Evolutionary conservation across 257 asterid genomes (phyloP), one percentile per base, ranked within the genome.

Genomic region (Verbascum thapsus): DNA sequence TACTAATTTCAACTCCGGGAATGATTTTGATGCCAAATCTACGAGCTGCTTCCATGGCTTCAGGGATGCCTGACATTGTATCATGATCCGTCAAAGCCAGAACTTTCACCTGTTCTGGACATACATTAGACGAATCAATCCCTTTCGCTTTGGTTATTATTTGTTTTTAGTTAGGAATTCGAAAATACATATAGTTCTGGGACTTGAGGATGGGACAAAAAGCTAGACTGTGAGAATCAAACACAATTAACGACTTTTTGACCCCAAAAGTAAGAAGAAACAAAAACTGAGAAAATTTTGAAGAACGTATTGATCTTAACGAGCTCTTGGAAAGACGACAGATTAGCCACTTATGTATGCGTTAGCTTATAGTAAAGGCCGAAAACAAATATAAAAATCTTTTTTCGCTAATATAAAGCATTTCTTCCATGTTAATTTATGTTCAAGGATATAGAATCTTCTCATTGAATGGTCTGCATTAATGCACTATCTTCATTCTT

Each of bases 41-140:
- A n/a, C 74, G 77, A 64, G 96, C 99, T 70, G 92, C 90, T 66
- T 85, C 96, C 66, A 82, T 74, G 70, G 99, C 99, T 80, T 90
- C 97, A 10, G 96, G 90, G 60, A 94, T 71, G 58, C 96, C 99
- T 17, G 88, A 78, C 86, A 94, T 74, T 3, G 99, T 94, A 78
- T 94, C 99, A 63, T 94, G 99, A 81, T 90, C 97, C 0, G 97
- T 94, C 81, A 94, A 76, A 48, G 99, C 85, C 72, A 94, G 83
- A 61, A 94, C 99, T 76, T 90, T 94, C 72, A 94, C 97, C 99
- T 94, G 95, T 80, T 78, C 77, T 72, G 79, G 72, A 66, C 69
- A 61, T 53, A 70, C 52, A 34, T 66, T 53, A 58, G 63, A 66
- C 26, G 49, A 59, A 69, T 76, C 61, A 78, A 53, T 35, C 23